A percentile compares a stretch with the other conserved stretches of the same genome.
Evolutionary conservation across 179 eudicot genomes (phyloP).

Genomic region (Beta lomatogona): DNA sequence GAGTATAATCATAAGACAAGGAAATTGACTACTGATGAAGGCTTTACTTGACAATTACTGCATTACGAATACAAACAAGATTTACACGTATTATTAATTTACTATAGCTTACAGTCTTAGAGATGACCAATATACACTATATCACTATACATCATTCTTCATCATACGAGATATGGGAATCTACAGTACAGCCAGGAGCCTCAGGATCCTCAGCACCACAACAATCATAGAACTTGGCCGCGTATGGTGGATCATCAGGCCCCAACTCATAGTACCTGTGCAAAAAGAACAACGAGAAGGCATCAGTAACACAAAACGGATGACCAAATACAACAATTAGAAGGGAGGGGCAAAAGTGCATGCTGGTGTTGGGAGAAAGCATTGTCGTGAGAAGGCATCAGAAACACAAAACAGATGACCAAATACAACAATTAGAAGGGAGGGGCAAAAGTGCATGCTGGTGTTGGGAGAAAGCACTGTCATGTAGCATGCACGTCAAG

Average conservation of each 20-base stretch:
- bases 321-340: neutral
- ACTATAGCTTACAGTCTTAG: neutral
- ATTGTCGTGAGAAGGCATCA: too few relatives aligned
- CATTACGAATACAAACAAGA: too few relatives aligned
- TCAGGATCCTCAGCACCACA: constrained; percentile 90
- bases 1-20: neutral
- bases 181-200: constrained; percentile 70
- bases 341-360: neutral
- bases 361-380: neutral
- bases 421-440: neutral
- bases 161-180: constrained; percentile 71
- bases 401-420: neutral
- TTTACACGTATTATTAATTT: neutral
- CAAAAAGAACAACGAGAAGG: constrained; percentile 16
- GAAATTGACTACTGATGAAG: neutral
- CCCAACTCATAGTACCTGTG: constrained; percentile 83
- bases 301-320: neutral
- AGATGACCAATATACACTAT: neutral
- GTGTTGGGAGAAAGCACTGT: neutral
- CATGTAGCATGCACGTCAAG: neutral
- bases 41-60: too few relatives aligned
- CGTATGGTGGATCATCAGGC: constrained; percentile 93
- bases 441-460: neutral
- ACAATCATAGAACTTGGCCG: constrained; percentile 93
- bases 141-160: constrained; percentile 42